Percentiles rank a stretch among this genome's conserved stretches.
phyloP scores from a whole-genome alignment of 768 basidiomycete species.

The Russula abietina region DNA sequence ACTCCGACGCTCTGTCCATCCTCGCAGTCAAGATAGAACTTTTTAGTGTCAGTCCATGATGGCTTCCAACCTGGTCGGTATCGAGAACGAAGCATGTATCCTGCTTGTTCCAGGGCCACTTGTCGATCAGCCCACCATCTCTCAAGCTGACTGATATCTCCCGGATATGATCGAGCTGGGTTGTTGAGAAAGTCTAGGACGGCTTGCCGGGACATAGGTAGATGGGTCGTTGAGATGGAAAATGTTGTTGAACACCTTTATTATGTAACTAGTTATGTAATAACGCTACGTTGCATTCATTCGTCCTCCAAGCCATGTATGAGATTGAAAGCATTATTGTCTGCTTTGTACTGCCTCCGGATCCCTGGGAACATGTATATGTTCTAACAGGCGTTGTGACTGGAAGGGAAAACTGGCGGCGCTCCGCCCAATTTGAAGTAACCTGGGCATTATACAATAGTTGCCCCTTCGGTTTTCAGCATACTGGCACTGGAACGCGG shows the following conservation, averaged over 20 bases:
- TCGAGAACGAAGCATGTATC: constrained; percentile 16
- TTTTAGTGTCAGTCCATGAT: constrained; percentile 1
- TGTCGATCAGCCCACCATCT: constrained; percentile 2
- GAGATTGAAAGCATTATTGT: not conserved
- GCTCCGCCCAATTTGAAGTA: not conserved
- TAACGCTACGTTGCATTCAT: not conserved
- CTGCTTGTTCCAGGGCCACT: not conserved
- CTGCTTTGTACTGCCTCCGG: too few species aligned
- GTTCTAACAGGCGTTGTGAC: too few species aligned
- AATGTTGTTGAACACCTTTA: too few species aligned
- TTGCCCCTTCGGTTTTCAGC: not conserved
- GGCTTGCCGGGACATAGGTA: not conserved
- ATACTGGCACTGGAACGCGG: too few species aligned
- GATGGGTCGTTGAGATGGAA: not conserved
- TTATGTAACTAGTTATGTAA: too few species aligned
- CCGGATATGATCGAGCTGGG: not conserved
- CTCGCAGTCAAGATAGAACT: not conserved
- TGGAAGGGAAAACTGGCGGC: not conserved
- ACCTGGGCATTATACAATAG: not conserved
- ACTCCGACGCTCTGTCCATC: not conserved
- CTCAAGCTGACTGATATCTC: not conserved
- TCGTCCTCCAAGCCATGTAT: not conserved
- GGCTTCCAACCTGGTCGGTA: constrained; percentile 15
- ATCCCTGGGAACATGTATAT: not conserved
- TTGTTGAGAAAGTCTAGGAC: not conserved